These are phyloP conservation scores for Wallacemonas sp. DNA, from an alignment of 208 protist species.

Conservation along the genomic window DNA sequence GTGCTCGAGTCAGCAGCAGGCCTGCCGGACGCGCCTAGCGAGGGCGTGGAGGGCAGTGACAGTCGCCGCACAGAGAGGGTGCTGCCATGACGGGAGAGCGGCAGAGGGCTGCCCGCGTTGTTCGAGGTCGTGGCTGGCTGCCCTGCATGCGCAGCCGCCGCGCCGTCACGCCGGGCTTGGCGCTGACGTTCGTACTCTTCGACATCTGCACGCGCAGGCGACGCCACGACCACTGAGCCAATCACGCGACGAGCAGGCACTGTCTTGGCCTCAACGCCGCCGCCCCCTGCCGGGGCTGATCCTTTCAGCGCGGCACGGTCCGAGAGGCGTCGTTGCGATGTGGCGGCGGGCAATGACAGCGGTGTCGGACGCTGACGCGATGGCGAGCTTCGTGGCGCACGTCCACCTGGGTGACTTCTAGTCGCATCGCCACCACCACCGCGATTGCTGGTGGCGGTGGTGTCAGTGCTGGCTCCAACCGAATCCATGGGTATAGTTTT, in stretches of 20 bases:
- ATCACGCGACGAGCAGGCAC: neutral
- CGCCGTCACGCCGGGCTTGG: neutral
- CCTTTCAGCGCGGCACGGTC: neutral
- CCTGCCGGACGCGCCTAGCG: neutral
- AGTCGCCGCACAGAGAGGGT: neutral
- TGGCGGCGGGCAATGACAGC: neutral
- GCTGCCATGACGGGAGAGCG: slow-evolving; percentile 3
- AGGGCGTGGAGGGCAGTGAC: slow-evolving; percentile 7
- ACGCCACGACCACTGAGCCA: slow-evolving; percentile 5
- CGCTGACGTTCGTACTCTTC: neutral
- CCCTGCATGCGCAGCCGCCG: neutral
- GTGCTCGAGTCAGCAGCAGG: neutral
- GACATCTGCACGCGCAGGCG: slow-evolving; percentile 3
- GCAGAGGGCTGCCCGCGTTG: no score
- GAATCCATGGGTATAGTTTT: no score
- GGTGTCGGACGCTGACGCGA: neutral
- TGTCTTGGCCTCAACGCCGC: neutral
- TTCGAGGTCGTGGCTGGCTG: no score
- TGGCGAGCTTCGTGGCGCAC: neutral
- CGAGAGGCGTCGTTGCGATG: neutral
- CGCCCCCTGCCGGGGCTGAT: neutral
- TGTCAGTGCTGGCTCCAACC: neutral
- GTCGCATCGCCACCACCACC: neutral
- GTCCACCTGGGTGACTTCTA: no score
- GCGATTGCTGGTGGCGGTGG: neutral